phyloP scores from a whole-genome alignment of 768 basidiomycete genomes.

The Podaxis rugospora region DNA sequence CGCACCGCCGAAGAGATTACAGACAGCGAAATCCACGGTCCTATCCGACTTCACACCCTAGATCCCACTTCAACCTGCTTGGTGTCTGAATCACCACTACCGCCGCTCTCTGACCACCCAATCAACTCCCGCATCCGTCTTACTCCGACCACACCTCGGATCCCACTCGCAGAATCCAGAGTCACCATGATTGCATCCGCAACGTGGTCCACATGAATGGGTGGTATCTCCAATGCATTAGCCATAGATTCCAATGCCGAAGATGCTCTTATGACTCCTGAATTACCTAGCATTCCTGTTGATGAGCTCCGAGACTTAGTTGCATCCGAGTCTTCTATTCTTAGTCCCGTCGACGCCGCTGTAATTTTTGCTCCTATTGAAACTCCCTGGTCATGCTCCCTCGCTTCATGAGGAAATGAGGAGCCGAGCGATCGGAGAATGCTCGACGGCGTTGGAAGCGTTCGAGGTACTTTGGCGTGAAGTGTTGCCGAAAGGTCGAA shows the following conservation, averaged over 20 bases:
- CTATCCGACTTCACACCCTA: background rate
- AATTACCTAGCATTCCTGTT: slow-evolving; percentile 21
- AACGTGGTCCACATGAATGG: slow-evolving; percentile 95
- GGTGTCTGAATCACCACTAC: slow-evolving; percentile 2
- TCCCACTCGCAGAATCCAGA: slow-evolving; percentile 42
- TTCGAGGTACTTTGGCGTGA: slow-evolving; percentile 54
- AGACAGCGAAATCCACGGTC: background rate
- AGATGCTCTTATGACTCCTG: slow-evolving; percentile 18
- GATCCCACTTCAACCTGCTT: background rate
- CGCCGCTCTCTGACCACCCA: slow-evolving; percentile 45
- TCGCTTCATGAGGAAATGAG: slow-evolving; percentile 8
- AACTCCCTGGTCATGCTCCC: background rate
- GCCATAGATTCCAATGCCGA: slow-evolving; percentile 65
- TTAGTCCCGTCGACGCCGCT: background rate
- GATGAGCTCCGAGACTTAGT: background rate
- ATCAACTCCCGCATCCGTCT: slow-evolving; percentile 70
- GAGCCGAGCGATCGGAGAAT: slow-evolving; percentile 52
- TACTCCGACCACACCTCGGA: slow-evolving; percentile 68
- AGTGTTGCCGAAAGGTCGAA: slow-evolving; percentile 77
- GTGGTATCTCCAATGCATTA: slow-evolving; percentile 77
- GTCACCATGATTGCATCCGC: slow-evolving; percentile 76
- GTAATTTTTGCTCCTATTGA: background rate
- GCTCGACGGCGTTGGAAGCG: slow-evolving; percentile 61
- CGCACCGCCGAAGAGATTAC: no score
- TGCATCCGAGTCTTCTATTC: background rate